These are phyloP conservation scores for Cercophora samala DNA, from an alignment of 495 filamentous ascomycete genomes.

Conservation along the genomic window DNA sequence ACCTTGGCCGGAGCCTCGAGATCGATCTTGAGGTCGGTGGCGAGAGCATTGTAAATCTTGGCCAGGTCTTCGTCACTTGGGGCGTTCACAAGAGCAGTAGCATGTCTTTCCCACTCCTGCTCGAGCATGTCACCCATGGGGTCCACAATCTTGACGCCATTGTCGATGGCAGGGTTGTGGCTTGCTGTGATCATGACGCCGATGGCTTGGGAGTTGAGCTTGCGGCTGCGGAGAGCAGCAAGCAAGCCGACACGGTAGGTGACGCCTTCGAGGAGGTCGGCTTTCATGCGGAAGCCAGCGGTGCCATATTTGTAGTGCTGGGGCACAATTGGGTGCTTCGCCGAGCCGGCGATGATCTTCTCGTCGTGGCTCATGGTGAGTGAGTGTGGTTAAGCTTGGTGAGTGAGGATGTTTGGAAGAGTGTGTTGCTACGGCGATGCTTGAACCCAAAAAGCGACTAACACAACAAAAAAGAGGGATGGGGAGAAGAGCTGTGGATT, in stretches of 20 bases:
- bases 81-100: slow-evolving; percentile 83
- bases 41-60: slow-evolving; percentile 70
- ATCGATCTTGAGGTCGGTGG: slow-evolving; percentile 70
- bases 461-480: background rate
- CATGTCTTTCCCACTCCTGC: slow-evolving; percentile 85
- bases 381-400: background rate
- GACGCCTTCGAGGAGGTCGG: slow-evolving; percentile 76
- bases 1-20: slow-evolving; percentile 67
- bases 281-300: slow-evolving; percentile 68
- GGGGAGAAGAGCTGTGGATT: background rate
- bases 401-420: slow-evolving; percentile 14
- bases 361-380: slow-evolving; percentile 31
- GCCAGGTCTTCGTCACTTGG: slow-evolving; percentile 66
- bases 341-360: slow-evolving; percentile 56
- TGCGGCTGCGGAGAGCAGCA: slow-evolving; percentile 85
- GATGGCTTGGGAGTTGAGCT: slow-evolving; percentile 82
- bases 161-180: slow-evolving; percentile 95
- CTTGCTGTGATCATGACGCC: slow-evolving; percentile 99
- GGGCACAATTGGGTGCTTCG: slow-evolving; percentile 66
- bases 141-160: slow-evolving; percentile 97
- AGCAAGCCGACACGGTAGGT: slow-evolving; percentile 88
- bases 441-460: background rate
- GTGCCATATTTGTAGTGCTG: slow-evolving; percentile 87
- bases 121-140: slow-evolving; percentile 98
- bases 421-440: background rate